Percentiles rank a stretch among this genome's conserved stretches.
phyloP scores from a whole-genome alignment of 2,329 filamentous ascomycete species.

The Phaeosphaeria sp. region DNA sequence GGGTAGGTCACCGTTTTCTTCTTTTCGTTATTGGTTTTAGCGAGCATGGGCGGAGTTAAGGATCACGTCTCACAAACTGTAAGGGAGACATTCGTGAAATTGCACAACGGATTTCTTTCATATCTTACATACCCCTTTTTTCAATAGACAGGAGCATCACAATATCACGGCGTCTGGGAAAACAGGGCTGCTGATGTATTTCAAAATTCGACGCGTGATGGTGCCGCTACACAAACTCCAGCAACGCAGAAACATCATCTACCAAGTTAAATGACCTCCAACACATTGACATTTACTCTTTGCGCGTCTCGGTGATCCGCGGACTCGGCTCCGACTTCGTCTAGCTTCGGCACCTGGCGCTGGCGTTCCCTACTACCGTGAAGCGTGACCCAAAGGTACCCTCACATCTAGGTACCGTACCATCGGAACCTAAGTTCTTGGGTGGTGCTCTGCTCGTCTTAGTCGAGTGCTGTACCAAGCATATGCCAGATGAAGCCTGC shows the following conservation, averaged over 20 bases:
- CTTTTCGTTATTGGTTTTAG: background rate
- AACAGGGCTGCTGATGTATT: background rate
- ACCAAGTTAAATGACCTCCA: background rate
- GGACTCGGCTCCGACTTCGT: background rate
- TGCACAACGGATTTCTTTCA: constrained; percentile 1
- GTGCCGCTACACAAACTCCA: background rate
- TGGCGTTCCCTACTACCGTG: background rate
- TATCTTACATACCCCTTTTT: constrained; percentile 12
- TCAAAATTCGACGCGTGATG: background rate
- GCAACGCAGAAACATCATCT: background rate
- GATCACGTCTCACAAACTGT: background rate
- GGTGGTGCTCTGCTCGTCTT: no score
- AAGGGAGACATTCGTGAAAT: background rate
- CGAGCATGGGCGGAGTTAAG: constrained; percentile 20
- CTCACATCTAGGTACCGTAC: background rate
- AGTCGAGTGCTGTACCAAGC: no score
- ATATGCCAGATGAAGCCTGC: no score
- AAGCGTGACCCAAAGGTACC: background rate
- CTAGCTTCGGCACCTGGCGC: background rate
- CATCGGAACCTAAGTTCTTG: background rate
- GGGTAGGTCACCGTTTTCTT: background rate
- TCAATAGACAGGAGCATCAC: constrained; percentile 6
- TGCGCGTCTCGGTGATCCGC: background rate
- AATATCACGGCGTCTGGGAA: constrained; percentile 10
- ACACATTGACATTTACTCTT: background rate